phyloP scores from a whole-genome alignment of 305 asterid species.

The Rubia balearica region DNA sequence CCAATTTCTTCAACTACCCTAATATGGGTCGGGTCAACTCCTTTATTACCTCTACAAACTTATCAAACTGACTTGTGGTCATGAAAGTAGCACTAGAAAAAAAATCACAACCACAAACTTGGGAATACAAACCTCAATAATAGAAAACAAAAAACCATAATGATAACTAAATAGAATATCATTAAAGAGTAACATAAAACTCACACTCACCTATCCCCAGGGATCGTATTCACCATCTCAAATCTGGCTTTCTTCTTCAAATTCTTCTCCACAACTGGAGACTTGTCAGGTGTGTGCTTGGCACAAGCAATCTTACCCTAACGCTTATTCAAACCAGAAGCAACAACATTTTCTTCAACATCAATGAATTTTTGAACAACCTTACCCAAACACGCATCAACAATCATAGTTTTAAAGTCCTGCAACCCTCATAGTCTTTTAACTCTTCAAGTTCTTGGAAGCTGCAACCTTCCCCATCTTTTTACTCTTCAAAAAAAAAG shows the following conservation, averaged over 20 bases:
- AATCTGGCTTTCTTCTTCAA: neutral
- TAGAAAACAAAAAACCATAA: no score
- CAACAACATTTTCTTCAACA: neutral
- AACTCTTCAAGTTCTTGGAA: no score
- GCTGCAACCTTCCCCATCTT: no score
- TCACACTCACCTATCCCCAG: neutral
- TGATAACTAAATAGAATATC: neutral
- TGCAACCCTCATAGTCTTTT: neutral
- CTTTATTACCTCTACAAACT: neutral
- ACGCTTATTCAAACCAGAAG: neutral
- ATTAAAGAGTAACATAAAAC: neutral
- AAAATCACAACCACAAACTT: neutral
- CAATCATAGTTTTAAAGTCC: neutral
- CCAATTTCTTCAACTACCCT: slow-evolving; percentile 2
- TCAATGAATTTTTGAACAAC: neutral
- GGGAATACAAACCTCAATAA: neutral
- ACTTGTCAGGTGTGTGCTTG: neutral
- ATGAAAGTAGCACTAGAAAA: neutral
- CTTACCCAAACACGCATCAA: neutral
- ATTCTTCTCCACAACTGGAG: neutral
- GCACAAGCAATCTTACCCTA: neutral
- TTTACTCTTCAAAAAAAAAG: neutral
- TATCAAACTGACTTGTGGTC: neutral
- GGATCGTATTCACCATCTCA: neutral
- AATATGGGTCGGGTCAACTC: neutral